Evolutionary conservation across 768 basidiomycete genomes (phyloP), one percentile per base, ranked within the genome.

Genomic region (Pisolithus microcarpus): DNA sequence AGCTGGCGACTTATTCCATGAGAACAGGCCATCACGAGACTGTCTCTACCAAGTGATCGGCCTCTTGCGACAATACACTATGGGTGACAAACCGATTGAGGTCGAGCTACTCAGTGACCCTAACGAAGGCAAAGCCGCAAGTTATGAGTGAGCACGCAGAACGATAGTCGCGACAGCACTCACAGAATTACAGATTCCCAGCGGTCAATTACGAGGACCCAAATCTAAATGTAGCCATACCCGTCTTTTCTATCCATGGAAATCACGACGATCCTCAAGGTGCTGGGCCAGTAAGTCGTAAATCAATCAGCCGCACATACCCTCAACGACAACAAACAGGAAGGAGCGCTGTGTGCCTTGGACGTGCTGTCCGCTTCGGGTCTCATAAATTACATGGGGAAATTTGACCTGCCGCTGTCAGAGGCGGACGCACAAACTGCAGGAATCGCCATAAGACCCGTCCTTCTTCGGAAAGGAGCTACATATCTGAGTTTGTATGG

Each of bases 191-290:
- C 58, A 97, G 93, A 15, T 99, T 97, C 63, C 96, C 96, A 11
- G 91, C 92, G 1, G 72, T 99, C 56, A 98, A 99, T 66, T 97
- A 97, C 62, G 93, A 99, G 67, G 95, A 99, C 60, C 82, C 86
- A 2, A 98, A 99, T 65, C 75, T 97, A 51, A 99, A 99, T 64
- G 78, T 99, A 46, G 82, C 81, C 4, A 91, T 96, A n/a, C 96
- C 96, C 3, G 88, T 98, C 26, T 99, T 99, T 70, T 97, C 95
- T 0, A 98, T 99, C 47, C 96, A 99, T 61, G 96, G 96, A 39
- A 99, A 99, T 63, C 96, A 99, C 67, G 96, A 99, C 62, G 96
- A 99, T 61, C 96, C 96, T 31, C 96, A 98, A 70, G 96, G 96
- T 18, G 85, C 92, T 19, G 93, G 94, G 3, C 76, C 87, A 8